phyloP scores from a whole-genome alignment of 768 basidiomycete species.

The Jaapia argillacea region DNA sequence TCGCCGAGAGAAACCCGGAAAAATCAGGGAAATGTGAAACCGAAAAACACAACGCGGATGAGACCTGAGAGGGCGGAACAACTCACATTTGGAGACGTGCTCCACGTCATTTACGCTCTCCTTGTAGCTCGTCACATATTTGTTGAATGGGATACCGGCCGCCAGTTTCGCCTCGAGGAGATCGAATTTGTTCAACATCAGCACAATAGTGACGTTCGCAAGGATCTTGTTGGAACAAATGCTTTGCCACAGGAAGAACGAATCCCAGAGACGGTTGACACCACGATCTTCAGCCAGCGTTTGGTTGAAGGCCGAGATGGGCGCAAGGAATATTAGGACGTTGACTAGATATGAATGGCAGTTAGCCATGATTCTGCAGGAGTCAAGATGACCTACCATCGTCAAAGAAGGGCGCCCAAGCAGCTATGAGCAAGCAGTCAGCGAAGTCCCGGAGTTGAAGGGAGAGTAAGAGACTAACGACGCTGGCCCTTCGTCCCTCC shows the following conservation, averaged over 20 bases:
- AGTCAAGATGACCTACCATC: constrained; percentile 31
- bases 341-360: constrained; percentile 29
- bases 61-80: background rate
- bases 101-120: constrained; percentile 41
- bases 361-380: background rate
- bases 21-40: too few species aligned
- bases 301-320: constrained; percentile 57
- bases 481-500: constrained; percentile 49
- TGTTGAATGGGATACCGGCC: constrained; percentile 40
- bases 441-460: background rate
- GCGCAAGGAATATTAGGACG: constrained; percentile 57
- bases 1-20: too few species aligned
- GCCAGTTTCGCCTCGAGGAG: constrained; percentile 44
- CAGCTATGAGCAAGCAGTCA: constrained; percentile 23
- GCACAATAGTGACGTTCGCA: constrained; percentile 39
- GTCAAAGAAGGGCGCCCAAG: constrained; percentile 65
- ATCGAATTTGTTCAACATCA: constrained; percentile 57
- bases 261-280: constrained; percentile 50
- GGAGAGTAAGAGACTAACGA: constrained; percentile 24
- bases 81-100: constrained; percentile 43
- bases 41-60: background rate
- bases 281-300: constrained; percentile 46
- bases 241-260: constrained; percentile 47
- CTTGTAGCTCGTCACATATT: constrained; percentile 44
- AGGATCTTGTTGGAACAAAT: constrained; percentile 52